A percentile compares a stretch with the other conserved stretches of the same genome.
These are phyloP conservation scores for Aphanomyces euteiches DNA, from an alignment of 352 stramenopile genomes.

Conservation along the genomic window DNA sequence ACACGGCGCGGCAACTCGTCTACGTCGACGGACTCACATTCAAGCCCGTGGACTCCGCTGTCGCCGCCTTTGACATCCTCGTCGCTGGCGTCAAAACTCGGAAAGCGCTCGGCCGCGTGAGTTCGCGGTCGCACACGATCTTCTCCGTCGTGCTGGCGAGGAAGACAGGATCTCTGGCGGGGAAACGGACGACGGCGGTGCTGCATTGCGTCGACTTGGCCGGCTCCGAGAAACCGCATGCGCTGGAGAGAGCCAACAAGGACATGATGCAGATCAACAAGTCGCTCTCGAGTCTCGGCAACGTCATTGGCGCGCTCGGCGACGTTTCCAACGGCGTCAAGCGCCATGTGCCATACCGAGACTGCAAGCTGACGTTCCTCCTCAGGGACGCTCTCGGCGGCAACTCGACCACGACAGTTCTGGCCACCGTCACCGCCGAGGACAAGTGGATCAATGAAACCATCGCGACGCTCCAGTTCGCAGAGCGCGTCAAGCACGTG, in stretches of 20 bases:
- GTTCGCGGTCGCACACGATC: constrained; percentile 94
- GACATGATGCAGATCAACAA: constrained; percentile 88
- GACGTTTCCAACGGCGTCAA: constrained; percentile 68
- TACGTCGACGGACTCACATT: constrained; percentile 55
- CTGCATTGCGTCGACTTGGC: constrained; percentile 75
- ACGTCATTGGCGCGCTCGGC: constrained; percentile 87
- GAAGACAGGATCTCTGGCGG: constrained; percentile 45
- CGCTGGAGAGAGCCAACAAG: constrained; percentile 55
- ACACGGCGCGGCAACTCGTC: constrained; percentile 52
- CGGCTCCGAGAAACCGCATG: constrained; percentile 80
- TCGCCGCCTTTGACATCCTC: constrained; percentile 66
- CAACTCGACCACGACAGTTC: constrained; percentile 77
- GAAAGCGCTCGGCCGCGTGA: constrained; percentile 95
- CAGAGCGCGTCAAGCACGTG: constrained; percentile 84
- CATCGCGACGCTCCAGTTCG: constrained; percentile 83
- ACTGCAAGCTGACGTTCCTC: constrained; percentile 83
- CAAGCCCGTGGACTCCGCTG: constrained; percentile 43
- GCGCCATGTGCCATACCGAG: constrained; percentile 80
- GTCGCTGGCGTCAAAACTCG: constrained; percentile 75
- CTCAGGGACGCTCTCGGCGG: constrained; percentile 79
- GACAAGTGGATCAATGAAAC: constrained; percentile 85
- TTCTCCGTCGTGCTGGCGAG: constrained; percentile 91
- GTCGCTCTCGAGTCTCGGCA: constrained; percentile 81
- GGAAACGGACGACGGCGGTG: constrained; percentile 50
- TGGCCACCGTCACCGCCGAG: constrained; percentile 72